phyloP scores from a whole-genome alignment of 2,329 filamentous ascomycete genomes.

The Claviceps arundinis region DNA sequence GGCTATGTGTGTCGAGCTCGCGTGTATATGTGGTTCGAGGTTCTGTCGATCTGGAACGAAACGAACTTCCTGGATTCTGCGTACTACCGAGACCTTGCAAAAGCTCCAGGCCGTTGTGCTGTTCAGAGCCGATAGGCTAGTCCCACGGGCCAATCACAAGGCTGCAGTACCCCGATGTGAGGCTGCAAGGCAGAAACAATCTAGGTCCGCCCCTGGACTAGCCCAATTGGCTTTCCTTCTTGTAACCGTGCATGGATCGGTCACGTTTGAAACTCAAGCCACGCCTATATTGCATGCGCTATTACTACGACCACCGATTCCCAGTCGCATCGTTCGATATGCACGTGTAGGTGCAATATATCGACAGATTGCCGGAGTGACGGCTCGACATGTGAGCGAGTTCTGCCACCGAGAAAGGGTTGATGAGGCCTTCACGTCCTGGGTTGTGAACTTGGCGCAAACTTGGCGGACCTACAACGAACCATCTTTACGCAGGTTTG shows the following conservation, averaged over 20 bases:
- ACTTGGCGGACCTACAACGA: too few relatives aligned
- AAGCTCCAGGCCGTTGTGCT: constrained; percentile 11
- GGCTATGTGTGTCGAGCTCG: too few relatives aligned
- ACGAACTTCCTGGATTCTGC: not conserved
- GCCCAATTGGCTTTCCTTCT: too few relatives aligned
- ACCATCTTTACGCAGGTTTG: too few relatives aligned
- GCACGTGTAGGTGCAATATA: not conserved
- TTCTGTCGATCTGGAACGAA: not conserved
- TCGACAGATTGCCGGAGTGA: too few relatives aligned
- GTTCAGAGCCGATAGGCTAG: constrained; percentile 5
- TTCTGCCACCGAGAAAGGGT: not conserved
- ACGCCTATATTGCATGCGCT: not conserved
- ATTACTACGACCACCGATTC: not conserved
- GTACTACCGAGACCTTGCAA: constrained; percentile 1
- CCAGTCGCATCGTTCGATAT: not conserved
- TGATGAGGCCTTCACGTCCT: too few relatives aligned
- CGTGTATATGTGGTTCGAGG: not conserved
- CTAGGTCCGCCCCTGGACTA: not conserved
- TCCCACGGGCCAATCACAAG: constrained; percentile 17
- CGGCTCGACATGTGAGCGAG: not conserved
- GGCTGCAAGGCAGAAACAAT: constrained; percentile 26
- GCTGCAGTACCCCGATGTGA: constrained; percentile 10
- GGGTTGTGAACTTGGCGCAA: too few relatives aligned
- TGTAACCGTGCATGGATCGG: too few relatives aligned
- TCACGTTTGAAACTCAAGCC: not conserved